Evolutionary conservation across 2,329 filamentous ascomycete genomes (phyloP).

Genomic region (Aspergillus hiratsukae): DNA sequence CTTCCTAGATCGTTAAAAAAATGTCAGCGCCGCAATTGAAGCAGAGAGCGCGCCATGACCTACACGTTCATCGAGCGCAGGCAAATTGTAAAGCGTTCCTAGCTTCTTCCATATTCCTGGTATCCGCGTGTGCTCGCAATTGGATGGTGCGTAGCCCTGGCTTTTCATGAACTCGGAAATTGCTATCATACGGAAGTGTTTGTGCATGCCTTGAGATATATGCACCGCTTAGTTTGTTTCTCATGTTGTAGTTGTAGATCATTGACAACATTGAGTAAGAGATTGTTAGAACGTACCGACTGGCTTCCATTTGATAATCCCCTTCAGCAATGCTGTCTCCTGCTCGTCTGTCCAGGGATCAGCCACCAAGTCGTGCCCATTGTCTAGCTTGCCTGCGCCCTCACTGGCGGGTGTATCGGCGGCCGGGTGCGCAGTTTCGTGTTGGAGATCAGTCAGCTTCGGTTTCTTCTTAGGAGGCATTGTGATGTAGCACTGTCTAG

Average conservation of each 20-base stretch:
- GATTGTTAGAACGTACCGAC: slow-evolving; percentile 57
- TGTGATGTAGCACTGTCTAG: background rate
- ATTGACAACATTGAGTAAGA: background rate
- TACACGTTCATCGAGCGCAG: slow-evolving; percentile 80
- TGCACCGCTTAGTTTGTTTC: slow-evolving; percentile 2
- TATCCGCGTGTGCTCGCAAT: slow-evolving; percentile 72
- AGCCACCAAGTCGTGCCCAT: slow-evolving; percentile 49
- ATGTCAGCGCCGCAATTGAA: background rate
- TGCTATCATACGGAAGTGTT: slow-evolving; percentile 86
- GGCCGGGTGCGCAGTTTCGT: slow-evolving; percentile 24
- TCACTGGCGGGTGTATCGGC: slow-evolving; percentile 27
- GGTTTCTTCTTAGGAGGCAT: slow-evolving; percentile 59
- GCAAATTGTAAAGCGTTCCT: slow-evolving; percentile 75
- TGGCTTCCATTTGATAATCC: slow-evolving; percentile 92
- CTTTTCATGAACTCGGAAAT: slow-evolving; percentile 76
- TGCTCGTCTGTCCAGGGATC: slow-evolving; percentile 95
- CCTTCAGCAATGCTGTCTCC: slow-evolving; percentile 86
- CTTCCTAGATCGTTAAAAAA: slow-evolving; percentile 41
- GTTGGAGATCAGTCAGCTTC: slow-evolving; percentile 39
- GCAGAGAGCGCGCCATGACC: slow-evolving; percentile 31
- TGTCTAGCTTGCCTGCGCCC: slow-evolving; percentile 29
- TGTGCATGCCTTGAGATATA: slow-evolving; percentile 65
- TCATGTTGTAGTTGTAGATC: background rate
- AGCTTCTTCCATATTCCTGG: slow-evolving; percentile 91
- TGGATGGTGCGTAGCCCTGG: slow-evolving; percentile 68